Evolutionary conservation across 2,329 filamentous ascomycete species (phyloP), one percentile per base, ranked within the genome.

Genomic region (Claviceps humidiphila): DNA sequence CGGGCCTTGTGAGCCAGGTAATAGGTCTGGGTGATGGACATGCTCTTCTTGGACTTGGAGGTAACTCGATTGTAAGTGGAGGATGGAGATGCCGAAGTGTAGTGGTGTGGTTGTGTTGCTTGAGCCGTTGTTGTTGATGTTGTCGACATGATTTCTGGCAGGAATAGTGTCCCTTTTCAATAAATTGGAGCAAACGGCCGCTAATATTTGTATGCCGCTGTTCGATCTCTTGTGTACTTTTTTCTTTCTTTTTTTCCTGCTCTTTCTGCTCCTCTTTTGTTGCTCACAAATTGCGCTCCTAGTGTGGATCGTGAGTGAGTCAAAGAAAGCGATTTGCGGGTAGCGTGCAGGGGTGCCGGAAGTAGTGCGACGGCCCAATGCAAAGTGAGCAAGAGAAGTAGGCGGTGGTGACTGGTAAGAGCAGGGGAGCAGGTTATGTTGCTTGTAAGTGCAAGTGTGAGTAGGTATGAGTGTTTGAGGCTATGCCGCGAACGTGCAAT

Each of bases 1-100:
- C 93, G 84, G 67, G 93, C 93, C 72, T 90, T 91, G 78, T 95
- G 90, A 68, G 93, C 93, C 63, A 97, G 85, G 76, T 89, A 95
- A 85, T 97, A 98, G 56, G 91, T 97, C 74, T 96, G 89, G 30
- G 91, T 94, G 74, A 97, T 85, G 68, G 87, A 94, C 93, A 97
- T 97, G 74, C 85, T 90, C 72, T 89, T 87, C 74, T 85, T 77
- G 4, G 40, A 17, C 16, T 17, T 30, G 58, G 72, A 69, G 49
- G 73, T 59, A 53, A 59, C 51, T 47, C 63, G 63, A 56, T 60
- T 59, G 51, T 65, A 62, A 57, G 64, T 59, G 53, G 56, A 52
- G 43, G 53, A 53, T 46, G 53, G 41, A 49, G 59, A 51, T 24
- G 42, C 16, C 11, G 47, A 34, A 53, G 58, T 58, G 54, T 55